Evolutionary conservation across 164 flowering plant genomes (phyloP), one percentile per base, ranked within the genome.

Genomic region (Annona squamosa): DNA sequence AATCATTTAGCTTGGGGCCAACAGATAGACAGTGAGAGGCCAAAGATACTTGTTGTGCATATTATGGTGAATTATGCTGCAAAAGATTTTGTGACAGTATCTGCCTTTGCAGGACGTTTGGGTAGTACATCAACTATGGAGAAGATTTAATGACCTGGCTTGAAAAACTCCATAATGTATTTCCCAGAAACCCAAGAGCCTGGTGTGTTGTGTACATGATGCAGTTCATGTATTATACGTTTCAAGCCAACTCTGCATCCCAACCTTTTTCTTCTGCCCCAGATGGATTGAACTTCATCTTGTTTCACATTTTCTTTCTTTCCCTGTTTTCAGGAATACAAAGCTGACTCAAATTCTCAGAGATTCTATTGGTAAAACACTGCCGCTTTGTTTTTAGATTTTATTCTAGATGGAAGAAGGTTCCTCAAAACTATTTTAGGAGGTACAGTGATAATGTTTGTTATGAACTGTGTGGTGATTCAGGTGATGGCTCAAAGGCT

Each of bases 301-400:
- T 63, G 16, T 67, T 70, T 75, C 44, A 69, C 41, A 70, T 48
- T 12, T 3, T 70, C n/a, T 73, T 62, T 67, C 3, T 71, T 77
- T 68, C 17, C 57, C 69, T 79, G 75, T 48, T 78, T 86, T 82
- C 94, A 90, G 97, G 81, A 92, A 92, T 74, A 89, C 94, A 88
- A 92, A 92, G 82, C 84, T 92, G 59, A 90, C 94, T 43, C 94
- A 90, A 80, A 87, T 92, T 67, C 93, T 92, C 45, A 88, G 76
- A 80, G 94, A 91, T 83, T 88, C 91, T 18, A 81, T 91, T 65
- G 97, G 97, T 91, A 87, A 19, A 46, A 44, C 44, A 42, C 68
- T 56, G 19, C 75, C 69, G 46, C 68, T 70, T 10, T 5, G n/a
- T 26, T 26, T 26, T 26, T 26, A 0, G 37, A 26, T 26, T 26